These are phyloP conservation scores for Hyaloraphidium curvatum DNA, from an alignment of 192 early-diverging fungal species.

Conservation along the genomic window DNA sequence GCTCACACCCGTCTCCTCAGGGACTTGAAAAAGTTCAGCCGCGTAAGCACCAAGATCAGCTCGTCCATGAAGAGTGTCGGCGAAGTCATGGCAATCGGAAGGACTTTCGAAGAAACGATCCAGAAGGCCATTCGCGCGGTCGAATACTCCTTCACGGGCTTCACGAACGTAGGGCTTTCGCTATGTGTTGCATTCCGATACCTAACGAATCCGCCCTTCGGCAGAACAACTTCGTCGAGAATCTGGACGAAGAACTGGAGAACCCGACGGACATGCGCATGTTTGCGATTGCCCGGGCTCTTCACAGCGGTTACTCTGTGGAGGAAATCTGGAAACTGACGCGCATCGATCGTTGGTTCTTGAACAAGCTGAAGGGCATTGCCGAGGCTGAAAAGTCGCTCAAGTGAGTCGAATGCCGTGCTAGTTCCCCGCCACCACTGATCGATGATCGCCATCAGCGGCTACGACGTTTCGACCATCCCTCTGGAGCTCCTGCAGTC, in stretches of 20 bases:
- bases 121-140: conserved; percentile 82
- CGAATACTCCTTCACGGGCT: conserved; percentile 69
- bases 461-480: conserved; percentile 39
- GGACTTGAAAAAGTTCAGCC: conserved; percentile 93
- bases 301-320: conserved; percentile 81
- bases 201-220: no score
- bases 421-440: no score
- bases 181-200: no score
- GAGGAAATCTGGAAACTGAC: conserved; percentile 82
- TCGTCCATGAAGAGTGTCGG: conserved; percentile 96
- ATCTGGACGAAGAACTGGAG: conserved; percentile 71
- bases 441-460: no score
- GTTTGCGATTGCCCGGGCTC: conserved; percentile 90
- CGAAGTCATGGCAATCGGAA: conserved; percentile 94
- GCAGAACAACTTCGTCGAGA: conserved; percentile 41
- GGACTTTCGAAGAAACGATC: conserved; percentile 94
- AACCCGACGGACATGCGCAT: conserved; percentile 86
- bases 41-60: conserved; percentile 70
- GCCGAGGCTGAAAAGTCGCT: conserved; percentile 59
- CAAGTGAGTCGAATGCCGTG: background rate
- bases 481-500: conserved; percentile 31
- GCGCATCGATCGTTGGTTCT: conserved; percentile 93
- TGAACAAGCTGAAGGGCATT: conserved; percentile 80
- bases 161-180: conserved; percentile 38
- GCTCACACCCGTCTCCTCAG: no score